phyloP scores from a whole-genome alignment of 257 asterid species.

The Anisodus acutangulus region DNA sequence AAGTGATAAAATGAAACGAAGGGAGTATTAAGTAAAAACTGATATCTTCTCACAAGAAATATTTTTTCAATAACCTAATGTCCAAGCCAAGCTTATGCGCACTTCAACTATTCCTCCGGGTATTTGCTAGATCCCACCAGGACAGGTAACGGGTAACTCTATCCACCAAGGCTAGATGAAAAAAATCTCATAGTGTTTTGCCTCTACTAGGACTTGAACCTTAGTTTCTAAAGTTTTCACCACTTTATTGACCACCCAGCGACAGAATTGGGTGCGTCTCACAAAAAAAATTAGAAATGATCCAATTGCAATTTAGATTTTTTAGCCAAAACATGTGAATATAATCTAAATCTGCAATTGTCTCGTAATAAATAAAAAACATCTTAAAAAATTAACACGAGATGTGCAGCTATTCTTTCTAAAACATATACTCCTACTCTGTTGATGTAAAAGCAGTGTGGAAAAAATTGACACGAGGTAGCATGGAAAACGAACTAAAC shows the following conservation, averaged over 20 bases:
- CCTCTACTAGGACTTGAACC: neutral
- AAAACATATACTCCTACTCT: neutral
- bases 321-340: neutral
- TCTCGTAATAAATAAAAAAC: neutral
- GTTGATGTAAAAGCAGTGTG: neutral
- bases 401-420: neutral
- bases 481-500: neutral
- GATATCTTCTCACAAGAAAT: neutral
- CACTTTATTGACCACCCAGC: neutral
- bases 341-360: neutral
- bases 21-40: neutral
- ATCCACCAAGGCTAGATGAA: neutral
- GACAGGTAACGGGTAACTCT: neutral
- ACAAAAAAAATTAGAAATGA: neutral
- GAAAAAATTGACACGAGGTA: neutral
- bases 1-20: no score
- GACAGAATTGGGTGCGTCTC: neutral
- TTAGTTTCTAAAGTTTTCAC: neutral
- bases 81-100: neutral
- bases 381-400: neutral
- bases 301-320: neutral
- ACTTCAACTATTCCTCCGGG: neutral
- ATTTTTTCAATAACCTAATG: neutral
- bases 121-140: neutral
- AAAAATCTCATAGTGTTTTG: neutral